Evolutionary conservation across 768 basidiomycete species (phyloP), one percentile per base, ranked within the genome.

Genomic region (Boletus vermiculosoides): DNA sequence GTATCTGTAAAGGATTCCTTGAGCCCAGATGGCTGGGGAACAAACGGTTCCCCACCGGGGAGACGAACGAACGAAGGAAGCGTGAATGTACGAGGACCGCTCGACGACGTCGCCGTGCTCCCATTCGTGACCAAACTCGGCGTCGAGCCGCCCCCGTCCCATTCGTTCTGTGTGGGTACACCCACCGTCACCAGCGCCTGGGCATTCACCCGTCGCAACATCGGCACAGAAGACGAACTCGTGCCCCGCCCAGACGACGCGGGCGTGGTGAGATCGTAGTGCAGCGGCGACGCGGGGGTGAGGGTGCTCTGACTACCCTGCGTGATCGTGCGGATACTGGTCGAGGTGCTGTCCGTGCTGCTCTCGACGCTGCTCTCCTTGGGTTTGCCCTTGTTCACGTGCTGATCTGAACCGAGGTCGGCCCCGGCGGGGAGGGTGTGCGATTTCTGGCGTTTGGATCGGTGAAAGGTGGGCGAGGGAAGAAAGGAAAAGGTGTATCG

Each of bases 401-500:
- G 15, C 25, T 34, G 30, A 23, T 30, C 58, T 28, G 18, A 40
- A 23, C 45, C 10, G 18, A 36, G 55, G 22, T 47, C 46, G 15
- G 49, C 37, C 18, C 16, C 18, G 16, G 44, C 7, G 41, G 57
- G 47, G 11, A 36, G 18, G 0, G 56, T 48, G 18, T 41, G 18
- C 7, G 62, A 45, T 34, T 64, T 70, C 23, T 56, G 60, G 34
- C 56, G 71, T n/a, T 54, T 70, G 31, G 52, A 36, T 18, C 58
- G 59, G 6, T 52, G 45, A 34, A 72, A 63, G n/a, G 60, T 25
- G 25, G 66, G 22, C 0, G 69, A 33, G 2, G 69, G 22, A 4
- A 72, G 40, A 7, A 71, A 65, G 9, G 63, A 66, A 57, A 71
- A 71, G 3, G 64, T 71, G 33, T 50, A 62, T 45, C 71, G 49